phyloP scores from a whole-genome alignment of 2,329 filamentous ascomycete genomes.

The Kalmusia sp. region DNA sequence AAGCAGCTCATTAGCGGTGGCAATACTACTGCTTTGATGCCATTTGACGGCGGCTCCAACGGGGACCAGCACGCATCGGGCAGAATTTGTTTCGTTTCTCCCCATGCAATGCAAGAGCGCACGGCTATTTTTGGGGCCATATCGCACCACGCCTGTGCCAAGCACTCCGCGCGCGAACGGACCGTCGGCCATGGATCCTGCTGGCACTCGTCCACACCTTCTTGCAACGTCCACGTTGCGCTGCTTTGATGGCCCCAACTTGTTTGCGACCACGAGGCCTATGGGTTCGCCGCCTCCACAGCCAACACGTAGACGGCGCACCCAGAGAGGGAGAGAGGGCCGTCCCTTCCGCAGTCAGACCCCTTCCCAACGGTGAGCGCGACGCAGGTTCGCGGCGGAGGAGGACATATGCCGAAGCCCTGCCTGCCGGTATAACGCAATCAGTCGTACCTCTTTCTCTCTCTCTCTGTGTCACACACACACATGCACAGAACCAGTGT shows the following conservation, averaged over 20 bases:
- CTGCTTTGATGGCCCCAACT: background rate
- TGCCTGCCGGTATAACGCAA: background rate
- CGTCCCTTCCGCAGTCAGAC: conserved; percentile 19
- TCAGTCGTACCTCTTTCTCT: too few species aligned
- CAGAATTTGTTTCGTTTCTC: conserved; percentile 31
- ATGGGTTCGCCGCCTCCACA: background rate
- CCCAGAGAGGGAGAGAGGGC: conserved; percentile 16
- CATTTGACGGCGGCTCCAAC: conserved; percentile 14
- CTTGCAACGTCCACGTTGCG: background rate
- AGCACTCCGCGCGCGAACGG: background rate
- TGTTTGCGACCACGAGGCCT: background rate
- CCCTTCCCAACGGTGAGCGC: conserved; percentile 5
- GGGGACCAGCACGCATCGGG: conserved; percentile 9
- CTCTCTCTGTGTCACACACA: too few species aligned
- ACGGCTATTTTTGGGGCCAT: conserved; percentile 39
- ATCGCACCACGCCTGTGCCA: conserved; percentile 13
- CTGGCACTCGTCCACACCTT: conserved; percentile 15
- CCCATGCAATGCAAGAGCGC: conserved; percentile 9
- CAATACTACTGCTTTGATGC: conserved; percentile 10
- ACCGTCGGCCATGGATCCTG: conserved; percentile 4
- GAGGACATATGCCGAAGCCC: background rate
- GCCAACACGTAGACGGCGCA: conserved; percentile 13
- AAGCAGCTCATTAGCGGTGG: conserved; percentile 9
- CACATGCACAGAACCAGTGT: too few species aligned
- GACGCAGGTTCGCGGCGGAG: conserved; percentile 1